Conservation (phyloP, 805 yeast genomes). For the Huiozyma sinensis region DNA sequence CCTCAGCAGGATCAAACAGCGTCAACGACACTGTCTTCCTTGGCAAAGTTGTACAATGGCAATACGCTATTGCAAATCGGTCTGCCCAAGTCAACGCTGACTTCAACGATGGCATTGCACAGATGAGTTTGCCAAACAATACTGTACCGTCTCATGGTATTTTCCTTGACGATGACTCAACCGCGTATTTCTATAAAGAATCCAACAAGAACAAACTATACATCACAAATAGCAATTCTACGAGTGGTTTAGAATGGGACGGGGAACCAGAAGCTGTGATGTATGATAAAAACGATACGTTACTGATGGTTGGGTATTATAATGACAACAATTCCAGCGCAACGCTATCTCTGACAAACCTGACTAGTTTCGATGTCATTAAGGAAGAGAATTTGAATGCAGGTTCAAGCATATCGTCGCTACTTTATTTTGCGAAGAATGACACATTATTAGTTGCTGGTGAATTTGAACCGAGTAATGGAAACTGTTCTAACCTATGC, state of each 20-base stretch:
- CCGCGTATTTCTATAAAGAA: background rate
- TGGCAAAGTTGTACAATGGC: constrained; percentile 21
- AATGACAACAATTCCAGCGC: background rate
- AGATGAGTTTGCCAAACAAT: background rate
- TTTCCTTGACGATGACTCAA: constrained; percentile 6
- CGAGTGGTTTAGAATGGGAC: constrained; percentile 11
- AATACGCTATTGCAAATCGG: background rate
- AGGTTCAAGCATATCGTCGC: constrained; percentile 31
- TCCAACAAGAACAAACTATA: background rate
- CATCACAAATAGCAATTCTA: background rate
- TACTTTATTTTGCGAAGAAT: constrained; percentile 33
- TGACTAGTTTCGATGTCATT: constrained; percentile 39
- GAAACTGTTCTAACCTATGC: constrained; percentile 55
- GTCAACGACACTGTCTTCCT: constrained; percentile 27
- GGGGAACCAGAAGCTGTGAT: constrained; percentile 16
- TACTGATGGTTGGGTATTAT: constrained; percentile 16
- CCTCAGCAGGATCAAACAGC: constrained; percentile 18
- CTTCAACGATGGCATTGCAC: background rate
- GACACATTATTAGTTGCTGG: constrained; percentile 55
- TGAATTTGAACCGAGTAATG: constrained; percentile 44
- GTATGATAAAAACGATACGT: constrained; percentile 17
- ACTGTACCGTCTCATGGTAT: constrained; percentile 26
- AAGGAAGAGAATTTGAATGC: constrained; percentile 28
- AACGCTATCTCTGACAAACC: constrained; percentile 19
- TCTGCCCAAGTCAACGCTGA: background rate